phyloP scores from a whole-genome alignment of 2,329 filamentous ascomycete species.

The Fusarium sp. region DNA sequence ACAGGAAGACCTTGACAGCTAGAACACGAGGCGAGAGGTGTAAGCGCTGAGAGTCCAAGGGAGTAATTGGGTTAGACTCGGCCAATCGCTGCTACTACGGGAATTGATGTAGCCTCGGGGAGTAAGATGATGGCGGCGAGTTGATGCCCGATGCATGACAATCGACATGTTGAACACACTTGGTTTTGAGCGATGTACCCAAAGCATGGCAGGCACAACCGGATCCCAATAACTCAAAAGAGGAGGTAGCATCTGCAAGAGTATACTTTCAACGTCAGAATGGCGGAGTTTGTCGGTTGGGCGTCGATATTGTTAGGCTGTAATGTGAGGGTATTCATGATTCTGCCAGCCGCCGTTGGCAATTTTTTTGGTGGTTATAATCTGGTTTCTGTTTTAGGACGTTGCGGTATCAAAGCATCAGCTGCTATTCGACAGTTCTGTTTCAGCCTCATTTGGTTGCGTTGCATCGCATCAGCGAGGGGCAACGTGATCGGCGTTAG shows the following conservation, averaged over 20 bases:
- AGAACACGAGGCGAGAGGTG: conserved; percentile 6
- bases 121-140: conserved; percentile 17
- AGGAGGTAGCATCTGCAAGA: conserved; percentile 5
- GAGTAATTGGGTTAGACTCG: conserved; percentile 3
- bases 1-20: conserved; percentile 11
- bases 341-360: conserved; percentile 4
- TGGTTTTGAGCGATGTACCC: conserved; percentile 2
- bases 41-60: conserved; percentile 1
- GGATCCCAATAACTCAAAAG: background rate
- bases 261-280: conserved; percentile 8
- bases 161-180: conserved; percentile 14
- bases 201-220: conserved; percentile 8
- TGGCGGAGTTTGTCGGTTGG: conserved; percentile 19
- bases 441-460: conserved; percentile 43
- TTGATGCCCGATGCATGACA: conserved; percentile 37
- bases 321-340: conserved; percentile 8
- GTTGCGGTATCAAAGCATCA: conserved; percentile 17
- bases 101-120: conserved; percentile 10
- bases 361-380: conserved; percentile 16
- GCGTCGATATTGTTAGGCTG: conserved; percentile 38
- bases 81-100: conserved; percentile 8
- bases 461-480: conserved; percentile 44
- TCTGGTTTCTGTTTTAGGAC: conserved; percentile 12
- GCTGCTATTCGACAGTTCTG: conserved; percentile 35
- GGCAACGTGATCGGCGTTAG: conserved; percentile 46